Evolutionary conservation across 208 protist genomes (phyloP).

Genomic region (Leishmania arabica): DNA sequence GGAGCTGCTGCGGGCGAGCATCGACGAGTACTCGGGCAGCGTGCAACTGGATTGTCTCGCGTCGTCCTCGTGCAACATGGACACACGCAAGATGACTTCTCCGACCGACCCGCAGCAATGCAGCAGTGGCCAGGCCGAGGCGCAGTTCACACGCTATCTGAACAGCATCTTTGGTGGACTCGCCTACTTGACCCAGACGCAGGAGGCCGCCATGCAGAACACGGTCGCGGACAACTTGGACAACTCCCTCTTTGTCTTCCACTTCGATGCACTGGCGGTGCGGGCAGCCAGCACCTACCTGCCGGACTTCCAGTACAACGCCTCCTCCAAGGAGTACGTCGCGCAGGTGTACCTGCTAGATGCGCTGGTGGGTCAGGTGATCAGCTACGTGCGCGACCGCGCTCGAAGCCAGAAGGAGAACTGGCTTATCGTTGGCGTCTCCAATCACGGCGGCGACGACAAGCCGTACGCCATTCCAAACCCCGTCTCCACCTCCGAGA

Average conservation of each 20-base stretch:
- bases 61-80: slow-evolving; percentile 52
- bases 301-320: slow-evolving; percentile 58
- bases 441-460: slow-evolving; percentile 59
- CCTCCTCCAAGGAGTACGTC: slow-evolving; percentile 43
- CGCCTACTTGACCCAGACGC: slow-evolving; percentile 27
- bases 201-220: slow-evolving; percentile 37
- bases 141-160: slow-evolving; percentile 47
- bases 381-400: slow-evolving; percentile 61
- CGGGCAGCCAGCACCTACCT: slow-evolving; percentile 47
- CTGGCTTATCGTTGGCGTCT: slow-evolving; percentile 75
- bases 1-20: slow-evolving; percentile 15
- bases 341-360: slow-evolving; percentile 78
- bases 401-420: slow-evolving; percentile 66
- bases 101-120: slow-evolving; percentile 30
- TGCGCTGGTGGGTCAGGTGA: slow-evolving; percentile 66
- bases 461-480: slow-evolving; percentile 48
- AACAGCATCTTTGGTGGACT: slow-evolving; percentile 54
- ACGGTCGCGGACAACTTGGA: slow-evolving; percentile 44
- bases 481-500: slow-evolving; percentile 38
- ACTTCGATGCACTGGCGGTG: slow-evolving; percentile 66
- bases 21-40: slow-evolving; percentile 27
- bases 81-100: slow-evolving; percentile 35
- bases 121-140: slow-evolving; percentile 44
- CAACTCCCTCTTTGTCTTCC: slow-evolving; percentile 66
- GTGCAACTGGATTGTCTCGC: slow-evolving; percentile 59